Conservation (phyloP, 768 basidiomycete species). For the Boletus rubroflammeus region DNA sequence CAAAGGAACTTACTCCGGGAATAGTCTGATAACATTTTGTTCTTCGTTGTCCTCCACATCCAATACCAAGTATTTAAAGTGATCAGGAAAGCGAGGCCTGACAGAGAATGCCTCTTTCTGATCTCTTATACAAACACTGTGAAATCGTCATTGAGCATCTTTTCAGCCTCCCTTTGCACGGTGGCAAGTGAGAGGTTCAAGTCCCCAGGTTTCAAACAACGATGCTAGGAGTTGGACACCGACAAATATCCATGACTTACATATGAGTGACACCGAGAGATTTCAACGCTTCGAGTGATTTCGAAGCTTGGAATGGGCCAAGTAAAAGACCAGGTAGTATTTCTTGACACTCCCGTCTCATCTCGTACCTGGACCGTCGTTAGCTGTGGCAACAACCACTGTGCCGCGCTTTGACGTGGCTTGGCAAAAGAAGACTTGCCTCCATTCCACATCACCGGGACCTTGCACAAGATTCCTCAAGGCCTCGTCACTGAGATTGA, state of each 20-base stretch:
- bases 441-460: conserved; percentile 82
- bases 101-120: conserved; percentile 89
- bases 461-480: conserved; percentile 68
- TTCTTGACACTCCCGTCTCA: conserved; percentile 93
- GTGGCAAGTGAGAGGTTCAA: background rate
- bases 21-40: conserved; percentile 88
- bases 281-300: conserved; percentile 67
- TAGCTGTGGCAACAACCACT: conserved; percentile 8
- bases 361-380: conserved; percentile 67
- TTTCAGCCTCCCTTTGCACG: background rate
- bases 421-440: conserved; percentile 38
- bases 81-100: conserved; percentile 75
- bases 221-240: background rate
- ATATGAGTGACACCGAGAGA: conserved; percentile 78
- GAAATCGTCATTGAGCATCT: background rate
- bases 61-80: conserved; percentile 73
- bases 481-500: conserved; percentile 35
- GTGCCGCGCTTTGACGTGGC: background rate
- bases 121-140: conserved; percentile 84
- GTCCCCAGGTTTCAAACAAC: background rate
- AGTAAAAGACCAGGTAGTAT: conserved; percentile 79
- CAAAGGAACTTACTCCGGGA: conserved; percentile 61
- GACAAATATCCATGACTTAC: conserved; percentile 35
- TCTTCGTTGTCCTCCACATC: conserved; percentile 93
- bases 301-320: conserved; percentile 87